These are phyloP conservation scores for Vigna angularis DNA, from an alignment of 306 rosid genomes.

Conservation along the genomic window DNA sequence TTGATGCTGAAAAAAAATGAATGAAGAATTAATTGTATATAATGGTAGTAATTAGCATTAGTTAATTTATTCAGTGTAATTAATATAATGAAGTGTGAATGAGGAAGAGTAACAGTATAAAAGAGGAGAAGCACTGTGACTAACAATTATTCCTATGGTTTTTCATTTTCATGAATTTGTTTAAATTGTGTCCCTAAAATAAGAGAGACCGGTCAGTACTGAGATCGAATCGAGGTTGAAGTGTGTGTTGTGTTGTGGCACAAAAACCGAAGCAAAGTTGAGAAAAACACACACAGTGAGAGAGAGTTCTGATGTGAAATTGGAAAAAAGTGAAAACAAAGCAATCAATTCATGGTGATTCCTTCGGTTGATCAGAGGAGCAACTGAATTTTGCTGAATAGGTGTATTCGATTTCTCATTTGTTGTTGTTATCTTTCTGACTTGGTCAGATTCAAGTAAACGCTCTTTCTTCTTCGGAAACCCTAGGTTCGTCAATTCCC, in stretches of 20 bases:
- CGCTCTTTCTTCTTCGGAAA: slow-evolving; percentile 40
- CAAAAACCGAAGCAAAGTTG: slow-evolving; percentile 41
- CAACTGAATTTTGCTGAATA: slow-evolving; percentile 51
- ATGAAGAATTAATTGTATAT: too few species aligned
- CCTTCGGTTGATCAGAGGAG: slow-evolving; percentile 20
- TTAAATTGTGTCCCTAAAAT: background rate
- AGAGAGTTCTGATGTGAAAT: background rate
- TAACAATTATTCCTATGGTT: background rate
- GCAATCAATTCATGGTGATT: slow-evolving; percentile 26
- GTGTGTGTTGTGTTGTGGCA: slow-evolving; percentile 45
- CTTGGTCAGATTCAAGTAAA: slow-evolving; percentile 61
- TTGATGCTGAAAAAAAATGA: too few species aligned
- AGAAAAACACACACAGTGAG: background rate
- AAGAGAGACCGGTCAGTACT: slow-evolving; percentile 26
- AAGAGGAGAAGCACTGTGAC: background rate
- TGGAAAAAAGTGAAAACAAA: background rate
- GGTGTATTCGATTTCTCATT: slow-evolving; percentile 40
- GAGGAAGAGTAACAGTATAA: background rate
- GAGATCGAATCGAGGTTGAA: slow-evolving; percentile 66
- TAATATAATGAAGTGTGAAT: too few species aligned
- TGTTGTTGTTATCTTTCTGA: slow-evolving; percentile 4
- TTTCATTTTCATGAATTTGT: background rate
- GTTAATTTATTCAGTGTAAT: too few species aligned
- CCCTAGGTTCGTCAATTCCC: slow-evolving; percentile 55
- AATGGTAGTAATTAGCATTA: too few species aligned